Evolutionary conservation across 768 basidiomycete species (phyloP), one percentile per base, ranked within the genome.

Genomic region (Lyophyllum semitale): DNA sequence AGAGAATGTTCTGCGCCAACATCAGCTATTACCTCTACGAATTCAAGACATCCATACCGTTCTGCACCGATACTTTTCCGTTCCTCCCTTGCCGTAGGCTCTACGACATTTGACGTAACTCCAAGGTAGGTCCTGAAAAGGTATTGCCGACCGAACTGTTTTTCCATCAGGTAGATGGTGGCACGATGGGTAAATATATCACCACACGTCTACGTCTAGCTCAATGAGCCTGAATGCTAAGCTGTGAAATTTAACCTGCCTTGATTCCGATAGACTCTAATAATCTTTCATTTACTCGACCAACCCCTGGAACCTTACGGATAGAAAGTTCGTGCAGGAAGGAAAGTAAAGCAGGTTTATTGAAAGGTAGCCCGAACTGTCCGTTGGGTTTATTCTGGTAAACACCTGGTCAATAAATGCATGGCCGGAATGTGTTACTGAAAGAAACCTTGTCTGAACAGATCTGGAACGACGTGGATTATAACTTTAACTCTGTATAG

Each of bases 41-140:
- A 25, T 50, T 3, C 20, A 47, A 23, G 46, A 32, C 8, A 20
- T 48, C 20, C 58, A 38, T 62, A 92, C 91, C 91, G 77, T 75
- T 99, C 97, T 27, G 88, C 84, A 1, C 97, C 96, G 32, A 98
- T 92, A 57, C 92, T 94, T 74, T 95, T 98, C 46, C 89, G 77
- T 62, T 93, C 93, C 57, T 93, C 90, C 58, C 96, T 77, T 57
- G 78, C 78, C 43, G 83, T 76, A 4, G 93, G 88, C 53, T 86
- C 76, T 26, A 98, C 93, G 11, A 82, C 71, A 61, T 94, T 98
- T 1, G 88, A 91, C 1, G 89, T 87, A 35, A 98, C 84, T 1
- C 97, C 97, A 11, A 98, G 84, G 69, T 93, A 83, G 0, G 88
- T 88, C 57, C 80, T 82, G 41, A 97, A 79, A 32, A 98, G 77